Evolutionary conservation across 768 basidiomycete genomes (phyloP).

Genomic region (Boletus fagicola): DNA sequence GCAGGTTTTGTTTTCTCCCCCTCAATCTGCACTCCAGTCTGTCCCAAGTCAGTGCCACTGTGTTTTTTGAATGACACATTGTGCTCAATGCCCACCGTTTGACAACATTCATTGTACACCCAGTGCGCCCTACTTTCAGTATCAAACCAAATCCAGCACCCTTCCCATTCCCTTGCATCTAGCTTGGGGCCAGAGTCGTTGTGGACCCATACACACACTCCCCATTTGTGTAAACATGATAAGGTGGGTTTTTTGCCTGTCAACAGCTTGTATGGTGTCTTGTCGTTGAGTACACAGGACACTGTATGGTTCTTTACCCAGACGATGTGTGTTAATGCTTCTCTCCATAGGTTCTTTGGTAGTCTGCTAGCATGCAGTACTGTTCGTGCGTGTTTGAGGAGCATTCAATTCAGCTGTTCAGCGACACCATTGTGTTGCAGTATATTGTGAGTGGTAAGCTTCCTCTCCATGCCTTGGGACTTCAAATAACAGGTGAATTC

Average conservation of each 20-base stretch:
- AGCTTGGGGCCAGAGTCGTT: background rate
- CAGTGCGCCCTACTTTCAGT: background rate
- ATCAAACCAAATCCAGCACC: background rate
- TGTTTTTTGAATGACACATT: background rate
- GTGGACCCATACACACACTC: background rate
- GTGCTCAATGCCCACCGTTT: background rate
- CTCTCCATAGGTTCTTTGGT: background rate
- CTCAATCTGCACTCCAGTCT: background rate
- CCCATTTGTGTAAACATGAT: background rate
- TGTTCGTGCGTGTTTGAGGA: no score
- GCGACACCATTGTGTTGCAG: no score
- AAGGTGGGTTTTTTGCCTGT: background rate
- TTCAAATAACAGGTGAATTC: background rate
- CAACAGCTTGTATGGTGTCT: background rate
- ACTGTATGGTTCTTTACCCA: background rate
- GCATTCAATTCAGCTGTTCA: no score
- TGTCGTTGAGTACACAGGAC: background rate
- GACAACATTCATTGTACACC: rapidly evolving
- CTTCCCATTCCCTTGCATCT: background rate
- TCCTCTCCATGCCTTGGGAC: background rate
- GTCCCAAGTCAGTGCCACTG: rapidly evolving
- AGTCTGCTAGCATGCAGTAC: no score
- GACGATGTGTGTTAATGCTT: background rate
- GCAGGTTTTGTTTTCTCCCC: background rate
- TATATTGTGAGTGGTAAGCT: background rate